A percentile compares a stretch with the other conserved stretches of the same genome.
phyloP scores from a whole-genome alignment of 139 green algal species.

The Eudorina sp. region DNA sequence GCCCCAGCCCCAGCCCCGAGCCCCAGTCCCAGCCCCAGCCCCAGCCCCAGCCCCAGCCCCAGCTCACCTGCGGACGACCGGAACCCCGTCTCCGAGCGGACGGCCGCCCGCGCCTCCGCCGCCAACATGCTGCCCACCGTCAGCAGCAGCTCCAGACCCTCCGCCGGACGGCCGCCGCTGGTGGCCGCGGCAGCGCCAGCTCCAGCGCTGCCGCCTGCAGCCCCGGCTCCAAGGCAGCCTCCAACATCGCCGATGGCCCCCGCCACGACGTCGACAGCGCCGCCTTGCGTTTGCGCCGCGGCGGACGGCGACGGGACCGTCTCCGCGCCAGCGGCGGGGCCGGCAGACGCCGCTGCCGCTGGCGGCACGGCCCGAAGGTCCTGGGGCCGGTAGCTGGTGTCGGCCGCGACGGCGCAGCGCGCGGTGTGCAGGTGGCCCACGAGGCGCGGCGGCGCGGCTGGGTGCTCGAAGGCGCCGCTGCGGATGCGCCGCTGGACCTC shows the following conservation, averaged over 20 bases:
- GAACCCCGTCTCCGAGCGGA: constrained; percentile 69
- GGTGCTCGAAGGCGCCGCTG: constrained; percentile 6
- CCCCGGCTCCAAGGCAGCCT: not conserved
- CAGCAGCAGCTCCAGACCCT: constrained; percentile 65
- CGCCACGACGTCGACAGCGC: not conserved
- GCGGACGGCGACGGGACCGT: not conserved
- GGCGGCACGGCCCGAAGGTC: constrained; percentile 65
- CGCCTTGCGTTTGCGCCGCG: not conserved
- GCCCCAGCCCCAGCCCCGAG: too few species aligned
- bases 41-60: too few species aligned
- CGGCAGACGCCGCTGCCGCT: not conserved
- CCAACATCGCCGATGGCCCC: not conserved
- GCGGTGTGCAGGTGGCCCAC: constrained; percentile 67
- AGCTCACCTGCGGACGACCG: constrained; percentile 67
- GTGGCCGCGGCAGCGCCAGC: not conserved
- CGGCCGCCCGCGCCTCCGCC: constrained; percentile 67
- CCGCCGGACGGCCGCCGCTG: not conserved
- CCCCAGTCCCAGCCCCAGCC: too few species aligned
- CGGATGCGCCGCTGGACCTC: constrained; percentile 48
- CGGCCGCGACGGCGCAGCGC: constrained; percentile 52
- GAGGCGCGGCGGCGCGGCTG: constrained; percentile 27
- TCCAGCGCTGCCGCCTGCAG: not conserved
- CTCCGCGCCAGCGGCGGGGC: not conserved
- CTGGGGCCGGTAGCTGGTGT: constrained; percentile 77
- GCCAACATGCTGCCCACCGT: constrained; percentile 72